Conservation (phyloP, 108 stramenopile genomes). For the Skeletonema tropicum region DNA sequence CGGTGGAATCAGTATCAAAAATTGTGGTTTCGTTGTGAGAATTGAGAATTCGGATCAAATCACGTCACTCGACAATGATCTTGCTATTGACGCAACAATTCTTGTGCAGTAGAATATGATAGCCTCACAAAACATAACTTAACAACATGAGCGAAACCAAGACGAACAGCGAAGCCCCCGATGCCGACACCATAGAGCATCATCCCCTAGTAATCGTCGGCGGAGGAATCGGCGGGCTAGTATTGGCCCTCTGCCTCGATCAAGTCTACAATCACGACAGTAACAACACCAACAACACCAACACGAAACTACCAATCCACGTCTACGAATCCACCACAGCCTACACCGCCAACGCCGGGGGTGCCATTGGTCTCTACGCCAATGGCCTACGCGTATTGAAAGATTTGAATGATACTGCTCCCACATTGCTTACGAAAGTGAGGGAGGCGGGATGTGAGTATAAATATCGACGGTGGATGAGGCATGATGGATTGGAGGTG, state of each 20-base stretch:
- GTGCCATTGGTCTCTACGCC: conserved; percentile 71
- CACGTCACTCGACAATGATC: too few species aligned
- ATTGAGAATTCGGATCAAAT: too few species aligned
- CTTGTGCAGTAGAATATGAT: too few species aligned
- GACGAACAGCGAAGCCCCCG: not conserved
- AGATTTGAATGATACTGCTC: conserved; percentile 33
- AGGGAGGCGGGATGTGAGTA: conserved; percentile 61
- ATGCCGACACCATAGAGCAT: not conserved
- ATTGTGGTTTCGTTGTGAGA: too few species aligned
- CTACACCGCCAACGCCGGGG: conserved; percentile 51
- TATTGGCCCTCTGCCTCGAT: conserved; percentile 56
- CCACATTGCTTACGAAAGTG: conserved; percentile 37
- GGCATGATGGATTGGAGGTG: conserved; percentile 69
- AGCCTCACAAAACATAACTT: not conserved
- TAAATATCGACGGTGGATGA: conserved; percentile 60
- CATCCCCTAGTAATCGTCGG: conserved; percentile 61
- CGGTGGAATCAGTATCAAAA: too few species aligned
- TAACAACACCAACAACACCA: not conserved
- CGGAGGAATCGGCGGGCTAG: conserved; percentile 70
- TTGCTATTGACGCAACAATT: too few species aligned
- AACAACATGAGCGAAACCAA: not conserved
- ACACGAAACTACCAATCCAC: conserved; percentile 27
- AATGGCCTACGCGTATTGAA: conserved; percentile 69
- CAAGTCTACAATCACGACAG: conserved; percentile 31
- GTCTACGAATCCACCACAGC: conserved; percentile 47